Conservation (phyloP, 2,329 filamentous ascomycete species). For the Lachnellula arida region DNA sequence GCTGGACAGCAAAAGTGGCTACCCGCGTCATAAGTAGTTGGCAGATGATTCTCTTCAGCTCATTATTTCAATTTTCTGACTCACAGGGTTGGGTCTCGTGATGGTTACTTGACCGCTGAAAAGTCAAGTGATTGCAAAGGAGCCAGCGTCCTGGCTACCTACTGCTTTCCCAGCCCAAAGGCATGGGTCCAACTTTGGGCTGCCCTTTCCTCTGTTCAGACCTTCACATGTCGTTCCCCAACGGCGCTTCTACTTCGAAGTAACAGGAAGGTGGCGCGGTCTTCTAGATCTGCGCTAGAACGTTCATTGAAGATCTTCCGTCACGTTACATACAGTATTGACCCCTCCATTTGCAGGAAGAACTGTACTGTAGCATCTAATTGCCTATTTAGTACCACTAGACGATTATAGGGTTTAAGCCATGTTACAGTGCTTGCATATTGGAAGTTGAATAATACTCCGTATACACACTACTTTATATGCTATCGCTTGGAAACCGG, state of each 20-base stretch:
- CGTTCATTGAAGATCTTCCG: not conserved
- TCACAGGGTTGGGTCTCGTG: conserved; percentile 4
- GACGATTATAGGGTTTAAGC: too few relatives aligned
- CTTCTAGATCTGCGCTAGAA: conserved; percentile 7
- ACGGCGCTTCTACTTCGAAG: not conserved
- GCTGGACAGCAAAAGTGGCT: not conserved
- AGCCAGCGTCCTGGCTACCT: not conserved
- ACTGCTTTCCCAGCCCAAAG: not conserved
- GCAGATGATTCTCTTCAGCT: not conserved
- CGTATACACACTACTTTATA: too few relatives aligned
- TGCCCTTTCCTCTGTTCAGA: not conserved
- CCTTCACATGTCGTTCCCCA: not conserved
- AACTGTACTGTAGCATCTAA: not conserved
- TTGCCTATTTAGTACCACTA: too few relatives aligned
- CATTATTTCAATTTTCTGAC: not conserved
- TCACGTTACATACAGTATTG: not conserved
- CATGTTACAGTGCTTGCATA: not conserved
- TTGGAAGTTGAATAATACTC: not conserved
- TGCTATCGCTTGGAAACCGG: too few relatives aligned
- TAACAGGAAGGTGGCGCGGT: not conserved
- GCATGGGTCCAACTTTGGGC: not conserved
- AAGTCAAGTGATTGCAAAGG: conserved; percentile 2
- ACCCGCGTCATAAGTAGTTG: conserved; percentile 5
- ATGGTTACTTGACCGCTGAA: not conserved
- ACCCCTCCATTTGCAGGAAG: not conserved